Evolutionary conservation across 225 moss, liverwort and hornwort species (phyloP).

Genomic region (Marchantia polymorpha): DNA sequence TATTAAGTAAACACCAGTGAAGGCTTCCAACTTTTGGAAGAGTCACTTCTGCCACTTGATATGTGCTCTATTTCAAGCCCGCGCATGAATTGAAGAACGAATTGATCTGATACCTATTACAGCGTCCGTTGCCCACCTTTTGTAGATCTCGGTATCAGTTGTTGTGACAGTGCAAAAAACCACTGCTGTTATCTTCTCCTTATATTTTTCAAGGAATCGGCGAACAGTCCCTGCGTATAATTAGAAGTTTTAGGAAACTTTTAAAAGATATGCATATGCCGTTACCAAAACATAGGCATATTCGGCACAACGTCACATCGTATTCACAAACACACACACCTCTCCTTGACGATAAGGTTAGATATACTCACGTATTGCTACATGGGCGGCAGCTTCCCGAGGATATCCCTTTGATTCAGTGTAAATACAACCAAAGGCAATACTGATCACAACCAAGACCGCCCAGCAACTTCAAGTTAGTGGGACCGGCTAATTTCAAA

Average conservation of each 20-base stretch:
- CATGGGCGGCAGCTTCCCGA: conserved; percentile 94
- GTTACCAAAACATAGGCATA: background rate
- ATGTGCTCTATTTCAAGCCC: too few relatives aligned
- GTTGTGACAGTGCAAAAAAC: conserved; percentile 81
- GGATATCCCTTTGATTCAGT: conserved; percentile 97
- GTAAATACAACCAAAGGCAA: conserved; percentile 90
- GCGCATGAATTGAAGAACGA: too few relatives aligned
- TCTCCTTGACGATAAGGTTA: background rate
- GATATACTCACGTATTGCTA: conserved; percentile 78
- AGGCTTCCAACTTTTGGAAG: too few relatives aligned
- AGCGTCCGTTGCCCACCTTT: conserved; percentile 45
- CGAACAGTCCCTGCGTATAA: conserved; percentile 74
- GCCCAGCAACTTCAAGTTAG: background rate
- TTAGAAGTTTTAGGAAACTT: background rate
- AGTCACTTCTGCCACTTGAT: too few relatives aligned
- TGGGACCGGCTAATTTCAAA: background rate
- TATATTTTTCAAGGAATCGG: conserved; percentile 92
- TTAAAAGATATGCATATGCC: background rate
- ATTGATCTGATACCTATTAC: too few relatives aligned
- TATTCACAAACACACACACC: background rate
- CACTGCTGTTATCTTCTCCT: conserved; percentile 74
- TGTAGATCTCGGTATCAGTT: conserved; percentile 90
- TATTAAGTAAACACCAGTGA: too few relatives aligned
- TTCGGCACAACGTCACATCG: background rate
- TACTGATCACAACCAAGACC: conserved; percentile 49